Evolutionary conservation across 306 rosid species (phyloP).

Genomic region (Calophaca sinica): DNA sequence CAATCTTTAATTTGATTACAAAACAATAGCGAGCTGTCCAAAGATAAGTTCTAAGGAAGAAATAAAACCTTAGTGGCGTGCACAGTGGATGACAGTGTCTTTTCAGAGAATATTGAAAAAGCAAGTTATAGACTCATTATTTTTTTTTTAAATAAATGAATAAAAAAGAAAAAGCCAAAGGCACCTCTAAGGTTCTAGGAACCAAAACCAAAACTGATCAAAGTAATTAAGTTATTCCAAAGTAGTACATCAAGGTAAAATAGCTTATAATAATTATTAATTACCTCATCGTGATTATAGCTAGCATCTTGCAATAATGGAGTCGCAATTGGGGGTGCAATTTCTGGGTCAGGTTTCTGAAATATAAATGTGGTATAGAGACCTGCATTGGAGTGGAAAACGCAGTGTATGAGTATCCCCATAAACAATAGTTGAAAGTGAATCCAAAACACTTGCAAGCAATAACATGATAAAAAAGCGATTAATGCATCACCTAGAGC

Average conservation of each 20-base stretch:
- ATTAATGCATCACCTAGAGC: constrained; percentile 69
- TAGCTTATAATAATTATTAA: constrained; percentile 38
- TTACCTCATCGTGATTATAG: constrained; percentile 81
- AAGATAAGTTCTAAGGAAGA: not conserved
- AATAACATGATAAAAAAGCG: constrained; percentile 20
- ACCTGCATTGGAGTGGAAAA: constrained; percentile 62
- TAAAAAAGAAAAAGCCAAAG: not conserved
- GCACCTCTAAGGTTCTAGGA: constrained; percentile 1
- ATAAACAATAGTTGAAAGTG: constrained; percentile 27
- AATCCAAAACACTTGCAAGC: constrained; percentile 13
- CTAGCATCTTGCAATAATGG: constrained; percentile 69
- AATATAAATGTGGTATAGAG: constrained; percentile 90
- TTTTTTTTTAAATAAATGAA: not conserved
- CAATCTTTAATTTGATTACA: not conserved
- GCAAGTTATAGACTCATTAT: not conserved
- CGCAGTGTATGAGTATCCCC: constrained; percentile 7
- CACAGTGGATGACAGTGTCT: not conserved
- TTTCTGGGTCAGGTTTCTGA: constrained; percentile 93
- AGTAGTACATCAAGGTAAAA: constrained; percentile 28
- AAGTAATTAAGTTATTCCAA: constrained; percentile 5
- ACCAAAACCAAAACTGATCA: not conserved
- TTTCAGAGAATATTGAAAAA: not conserved
- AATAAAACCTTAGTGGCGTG: not conserved
- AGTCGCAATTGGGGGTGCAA: constrained; percentile 67
- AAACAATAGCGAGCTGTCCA: not conserved